phyloP scores from a whole-genome alignment of 2,329 filamentous ascomycete species.

The Alternaria tenuissima region DNA sequence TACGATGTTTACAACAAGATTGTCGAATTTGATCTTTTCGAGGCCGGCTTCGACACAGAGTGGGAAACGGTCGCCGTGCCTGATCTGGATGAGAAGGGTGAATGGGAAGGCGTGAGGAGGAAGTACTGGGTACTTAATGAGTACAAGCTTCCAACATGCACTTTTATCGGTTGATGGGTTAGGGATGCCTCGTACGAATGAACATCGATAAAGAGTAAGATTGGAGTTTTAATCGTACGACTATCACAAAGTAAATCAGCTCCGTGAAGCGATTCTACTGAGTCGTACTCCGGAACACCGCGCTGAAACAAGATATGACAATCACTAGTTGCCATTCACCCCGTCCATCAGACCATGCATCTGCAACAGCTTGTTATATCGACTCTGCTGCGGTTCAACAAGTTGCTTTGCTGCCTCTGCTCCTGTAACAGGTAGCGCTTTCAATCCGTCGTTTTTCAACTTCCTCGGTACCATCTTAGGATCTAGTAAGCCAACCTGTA shows the following conservation, averaged over 20 bases:
- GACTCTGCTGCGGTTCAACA: conserved; percentile 50
- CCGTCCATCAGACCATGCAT: conserved; percentile 46
- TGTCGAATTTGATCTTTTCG: conserved; percentile 86
- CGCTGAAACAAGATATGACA: conserved; percentile 12
- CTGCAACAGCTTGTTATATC: conserved; percentile 53
- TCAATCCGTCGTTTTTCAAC: conserved; percentile 50
- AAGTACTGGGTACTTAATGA: conserved; percentile 88
- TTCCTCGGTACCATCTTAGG: conserved; percentile 60
- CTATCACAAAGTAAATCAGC: background rate
- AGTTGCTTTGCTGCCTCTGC: conserved; percentile 54
- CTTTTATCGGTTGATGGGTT: conserved; percentile 68
- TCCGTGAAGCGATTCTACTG: background rate
- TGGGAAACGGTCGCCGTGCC: conserved; percentile 83
- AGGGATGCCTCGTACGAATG: background rate
- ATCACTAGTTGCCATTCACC: conserved; percentile 22
- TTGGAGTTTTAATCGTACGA: background rate
- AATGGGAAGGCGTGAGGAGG: conserved; percentile 88
- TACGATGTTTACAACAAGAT: conserved; percentile 95
- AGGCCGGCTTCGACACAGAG: conserved; percentile 87
- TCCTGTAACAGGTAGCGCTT: conserved; percentile 53
- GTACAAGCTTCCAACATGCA: conserved; percentile 78
- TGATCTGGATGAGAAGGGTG: conserved; percentile 72
- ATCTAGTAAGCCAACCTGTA: conserved; percentile 65
- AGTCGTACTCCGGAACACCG: conserved; percentile 12
- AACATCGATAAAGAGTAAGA: background rate